phyloP scores from a whole-genome alignment of 202 grass and related monocot genomes.

The Sporobolus alterniflorus region DNA sequence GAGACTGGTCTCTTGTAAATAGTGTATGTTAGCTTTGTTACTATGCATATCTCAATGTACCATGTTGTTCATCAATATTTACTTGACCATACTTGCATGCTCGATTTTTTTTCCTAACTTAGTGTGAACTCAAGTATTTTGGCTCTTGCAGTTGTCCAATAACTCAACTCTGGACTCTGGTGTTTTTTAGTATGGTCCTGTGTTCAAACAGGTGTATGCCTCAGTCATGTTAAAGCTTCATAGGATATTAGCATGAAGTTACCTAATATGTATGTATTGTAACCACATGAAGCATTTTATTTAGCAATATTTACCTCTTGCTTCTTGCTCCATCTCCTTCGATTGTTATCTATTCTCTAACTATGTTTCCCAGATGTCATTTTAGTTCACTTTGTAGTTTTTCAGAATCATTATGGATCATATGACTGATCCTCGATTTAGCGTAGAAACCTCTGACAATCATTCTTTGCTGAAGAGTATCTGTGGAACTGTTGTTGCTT shows the following conservation, averaged over 20 bases:
- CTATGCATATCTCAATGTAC: background rate
- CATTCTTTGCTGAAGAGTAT: background rate
- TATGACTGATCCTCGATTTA: background rate
- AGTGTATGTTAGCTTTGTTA: background rate
- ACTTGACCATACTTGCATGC: slow-evolving; percentile 1
- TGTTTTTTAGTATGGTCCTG: slow-evolving; percentile 17
- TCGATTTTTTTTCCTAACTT: slow-evolving; percentile 5
- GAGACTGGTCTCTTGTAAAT: background rate
- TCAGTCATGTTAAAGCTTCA: slow-evolving; percentile 26
- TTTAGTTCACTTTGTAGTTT: background rate
- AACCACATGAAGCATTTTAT: slow-evolving; percentile 10
- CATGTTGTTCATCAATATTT: background rate
- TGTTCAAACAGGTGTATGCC: slow-evolving; percentile 13
- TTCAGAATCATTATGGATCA: background rate
- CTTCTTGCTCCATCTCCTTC: background rate
- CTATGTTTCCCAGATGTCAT: slow-evolving; percentile 5
- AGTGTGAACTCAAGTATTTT: slow-evolving; percentile 1
- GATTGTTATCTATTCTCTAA: background rate
- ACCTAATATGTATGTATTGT: slow-evolving; percentile 2
- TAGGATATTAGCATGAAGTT: slow-evolving; percentile 17
- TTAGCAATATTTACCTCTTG: slow-evolving; percentile 5
- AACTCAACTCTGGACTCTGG: slow-evolving; percentile 17
- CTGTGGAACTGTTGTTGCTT: background rate
- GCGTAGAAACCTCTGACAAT: background rate
- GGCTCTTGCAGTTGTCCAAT: slow-evolving; percentile 20